Conservation (phyloP, 78 protist species). For the Acrasis kona region DNA sequence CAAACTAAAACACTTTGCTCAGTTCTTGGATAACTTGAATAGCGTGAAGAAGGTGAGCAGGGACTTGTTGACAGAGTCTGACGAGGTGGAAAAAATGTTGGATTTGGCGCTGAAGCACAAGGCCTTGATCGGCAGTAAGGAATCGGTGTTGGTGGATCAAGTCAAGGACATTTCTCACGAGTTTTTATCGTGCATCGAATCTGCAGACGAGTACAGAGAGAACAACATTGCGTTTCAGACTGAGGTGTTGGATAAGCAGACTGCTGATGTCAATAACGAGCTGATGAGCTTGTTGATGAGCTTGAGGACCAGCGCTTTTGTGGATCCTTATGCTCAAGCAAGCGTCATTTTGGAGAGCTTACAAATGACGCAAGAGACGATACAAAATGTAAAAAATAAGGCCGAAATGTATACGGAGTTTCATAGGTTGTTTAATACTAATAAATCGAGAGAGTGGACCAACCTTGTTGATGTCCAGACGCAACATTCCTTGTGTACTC, state of each 20-base stretch:
- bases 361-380: neutral
- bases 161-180: neutral
- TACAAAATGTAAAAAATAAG: neutral
- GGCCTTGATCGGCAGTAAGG: neutral
- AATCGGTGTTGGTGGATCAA: neutral
- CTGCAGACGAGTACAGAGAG: neutral
- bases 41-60: constrained; percentile 1
- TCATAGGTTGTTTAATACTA: constrained; percentile 18
- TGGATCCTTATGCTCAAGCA: neutral
- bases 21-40: constrained; percentile 6
- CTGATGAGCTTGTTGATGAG: neutral
- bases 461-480: neutral
- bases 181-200: constrained; percentile 1
- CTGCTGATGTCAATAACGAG: constrained; percentile 3
- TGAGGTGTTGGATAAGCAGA: neutral
- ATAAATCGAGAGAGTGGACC: neutral
- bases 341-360: neutral
- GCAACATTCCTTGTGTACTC: constrained; percentile 15
- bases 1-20: constrained; percentile 10
- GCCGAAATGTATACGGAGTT: constrained; percentile 13
- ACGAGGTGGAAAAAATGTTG: constrained; percentile 7
- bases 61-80: neutral
- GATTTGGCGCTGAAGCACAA: neutral
- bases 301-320: constrained; percentile 2
- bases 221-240: neutral